Conservation (phyloP, 116 monocot genomes). For the Phalaenopsis hybrid region DNA sequence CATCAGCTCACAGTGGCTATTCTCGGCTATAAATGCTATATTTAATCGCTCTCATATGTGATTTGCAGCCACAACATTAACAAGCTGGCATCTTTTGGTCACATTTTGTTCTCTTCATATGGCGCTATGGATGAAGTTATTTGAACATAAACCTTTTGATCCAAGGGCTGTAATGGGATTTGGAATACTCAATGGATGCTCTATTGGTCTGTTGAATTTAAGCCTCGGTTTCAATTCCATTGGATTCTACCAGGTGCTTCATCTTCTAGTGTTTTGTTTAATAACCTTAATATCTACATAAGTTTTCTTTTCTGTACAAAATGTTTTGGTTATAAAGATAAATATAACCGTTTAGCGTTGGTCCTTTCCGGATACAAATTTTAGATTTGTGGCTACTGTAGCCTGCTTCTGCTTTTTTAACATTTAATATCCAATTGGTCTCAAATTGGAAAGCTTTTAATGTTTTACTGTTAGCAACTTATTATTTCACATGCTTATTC, state of each 20-base stretch:
- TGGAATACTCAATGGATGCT: conserved; percentile 85
- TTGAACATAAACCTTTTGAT: conserved; percentile 91
- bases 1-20: not conserved
- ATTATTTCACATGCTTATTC: not conserved
- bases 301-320: not conserved
- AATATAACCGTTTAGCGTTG: not conserved
- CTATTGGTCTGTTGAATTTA: conserved; percentile 78
- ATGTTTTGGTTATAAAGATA: not conserved
- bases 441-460: not conserved
- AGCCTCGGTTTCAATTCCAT: conserved; percentile 89
- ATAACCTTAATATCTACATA: not conserved
- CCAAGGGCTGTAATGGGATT: conserved; percentile 76
- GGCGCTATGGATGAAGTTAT: conserved; percentile 75
- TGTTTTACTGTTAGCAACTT: not conserved
- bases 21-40: not conserved
- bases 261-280: conserved; percentile 3
- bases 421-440: not conserved
- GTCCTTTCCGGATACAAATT: not conserved
- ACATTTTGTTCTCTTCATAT: conserved; percentile 88
- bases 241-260: conserved; percentile 78
- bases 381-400: not conserved
- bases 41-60: not conserved
- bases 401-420: not conserved
- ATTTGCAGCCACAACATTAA: conserved; percentile 78
- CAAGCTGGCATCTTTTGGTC: conserved; percentile 95